A percentile compares a stretch with the other conserved stretches of the same genome.
Conservation (phyloP, 108 stramenopile genomes). For the Nitzschia sp. region DNA sequence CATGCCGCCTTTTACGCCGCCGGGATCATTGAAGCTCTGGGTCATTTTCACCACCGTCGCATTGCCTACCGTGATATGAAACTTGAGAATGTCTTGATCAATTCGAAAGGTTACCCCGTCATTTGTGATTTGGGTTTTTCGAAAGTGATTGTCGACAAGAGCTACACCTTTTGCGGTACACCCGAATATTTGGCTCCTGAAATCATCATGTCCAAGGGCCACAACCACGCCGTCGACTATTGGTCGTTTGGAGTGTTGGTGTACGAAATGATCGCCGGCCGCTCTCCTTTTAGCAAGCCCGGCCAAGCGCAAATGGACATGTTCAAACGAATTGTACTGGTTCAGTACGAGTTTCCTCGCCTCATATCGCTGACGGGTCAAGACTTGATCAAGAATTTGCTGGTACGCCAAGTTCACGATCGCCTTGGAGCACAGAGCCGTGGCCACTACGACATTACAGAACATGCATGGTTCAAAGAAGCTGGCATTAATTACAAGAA, state of each 20-base stretch:
- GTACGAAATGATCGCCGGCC: constrained; percentile 83
- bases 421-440: constrained; percentile 58
- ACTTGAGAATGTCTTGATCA: constrained; percentile 79
- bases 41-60: constrained; percentile 69
- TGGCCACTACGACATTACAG: constrained; percentile 58
- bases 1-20: constrained; percentile 31
- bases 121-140: constrained; percentile 74
- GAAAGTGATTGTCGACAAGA: constrained; percentile 54
- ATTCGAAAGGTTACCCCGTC: constrained; percentile 72
- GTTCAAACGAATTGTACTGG: constrained; percentile 66
- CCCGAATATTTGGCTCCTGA: constrained; percentile 41
- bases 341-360: constrained; percentile 44
- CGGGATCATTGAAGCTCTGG: constrained; percentile 52
- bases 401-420: constrained; percentile 45
- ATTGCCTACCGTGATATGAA: constrained; percentile 96
- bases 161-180: constrained; percentile 70
- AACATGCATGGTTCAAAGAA: constrained; percentile 64
- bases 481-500: constrained; percentile 54
- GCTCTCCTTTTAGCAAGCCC: constrained; percentile 54
- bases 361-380: neutral
- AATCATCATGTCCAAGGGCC: constrained; percentile 59
- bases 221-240: constrained; percentile 93
- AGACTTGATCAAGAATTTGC: constrained; percentile 55
- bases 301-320: constrained; percentile 55
- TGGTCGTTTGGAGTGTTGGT: constrained; percentile 93